phyloP scores from a whole-genome alignment of 208 protist genomes.

The Wallacemonas rigidus region DNA sequence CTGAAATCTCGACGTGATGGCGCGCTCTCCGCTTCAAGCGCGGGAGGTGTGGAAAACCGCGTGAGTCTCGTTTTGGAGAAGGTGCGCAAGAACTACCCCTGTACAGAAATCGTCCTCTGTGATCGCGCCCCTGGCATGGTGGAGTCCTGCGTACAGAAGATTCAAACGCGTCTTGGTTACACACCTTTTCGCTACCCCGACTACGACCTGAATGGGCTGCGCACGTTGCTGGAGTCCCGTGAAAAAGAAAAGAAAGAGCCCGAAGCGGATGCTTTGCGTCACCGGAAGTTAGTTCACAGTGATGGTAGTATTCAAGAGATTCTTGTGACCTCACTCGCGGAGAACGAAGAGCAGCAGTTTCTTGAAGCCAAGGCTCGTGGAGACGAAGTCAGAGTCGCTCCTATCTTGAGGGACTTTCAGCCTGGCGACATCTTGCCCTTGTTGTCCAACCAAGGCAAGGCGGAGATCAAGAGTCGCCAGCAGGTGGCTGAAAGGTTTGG shows the following conservation, averaged over 20 bases:
- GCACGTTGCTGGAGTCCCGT: background rate
- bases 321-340: slow-evolving; percentile 37
- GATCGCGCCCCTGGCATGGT: slow-evolving; percentile 81
- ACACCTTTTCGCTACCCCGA: slow-evolving; percentile 78
- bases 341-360: slow-evolving; percentile 39
- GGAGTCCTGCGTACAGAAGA: slow-evolving; percentile 46
- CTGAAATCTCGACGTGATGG: slow-evolving; percentile 19
- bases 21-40: background rate
- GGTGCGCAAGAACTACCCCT: slow-evolving; percentile 37
- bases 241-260: slow-evolving; percentile 8
- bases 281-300: slow-evolving; percentile 49
- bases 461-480: slow-evolving; percentile 37
- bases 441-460: slow-evolving; percentile 40
- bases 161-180: slow-evolving; percentile 67
- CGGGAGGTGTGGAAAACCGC: slow-evolving; percentile 18
- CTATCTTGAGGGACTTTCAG: slow-evolving; percentile 39
- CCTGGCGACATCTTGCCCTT: slow-evolving; percentile 55
- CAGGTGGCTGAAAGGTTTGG: slow-evolving; percentile 18
- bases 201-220: slow-evolving; percentile 55
- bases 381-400: slow-evolving; percentile 34
- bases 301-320: slow-evolving; percentile 60
- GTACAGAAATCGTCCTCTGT: slow-evolving; percentile 76
- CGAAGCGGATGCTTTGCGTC: slow-evolving; percentile 24
- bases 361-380: slow-evolving; percentile 13
- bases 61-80: slow-evolving; percentile 37